Base-by-base conservation (phyloP, 306 rosid species). In the Vigna radiata region DNA sequence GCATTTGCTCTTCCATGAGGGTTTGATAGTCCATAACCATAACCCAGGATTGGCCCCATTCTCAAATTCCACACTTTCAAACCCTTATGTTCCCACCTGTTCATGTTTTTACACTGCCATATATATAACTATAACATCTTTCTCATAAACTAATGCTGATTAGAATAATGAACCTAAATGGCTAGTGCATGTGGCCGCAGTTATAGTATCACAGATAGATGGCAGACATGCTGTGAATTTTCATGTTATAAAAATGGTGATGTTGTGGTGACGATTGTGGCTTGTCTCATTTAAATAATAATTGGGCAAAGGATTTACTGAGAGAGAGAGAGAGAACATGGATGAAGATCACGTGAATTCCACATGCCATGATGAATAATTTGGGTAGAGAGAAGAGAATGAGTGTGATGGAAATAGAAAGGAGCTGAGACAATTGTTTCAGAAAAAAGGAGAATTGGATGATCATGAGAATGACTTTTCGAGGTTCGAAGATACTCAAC, bases 31-130 rank as follows among this genome's bases (percentile, higher is more conserved):
- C 76, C 78, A 79, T 66, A 29, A 4, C 37, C 6, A 33, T 33
- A 44, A 25, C 66, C 54, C 70, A 52, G n/a, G 72, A 14, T 47
- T 52, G 72, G 70, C 75, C 75, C 75, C 83, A 48, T 6, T 54
- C 71, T 41, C 11, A 72, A 10, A 47, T 29, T 41, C 33, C 53
- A 47, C 68, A 59, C 49, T 55, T n/a, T 60, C 16, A 68, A 48
- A 53, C 0, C 1, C 49, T 21, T 46, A 14, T 68, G 72, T 69
- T 71, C 78, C 73, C 73, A 50, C 77, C 59, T 62, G 15, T 31
- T 64, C 16, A 11, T 65, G 16, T 0, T 39, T 65, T 76, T 65
- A 52, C 25, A 37, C 27, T 36, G 56, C 29, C 77, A 69, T 4
- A 29, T 3, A 3, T 29, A 29, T 29, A 29, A 25, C 27, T 29